These are phyloP conservation scores for Albophoma yamanashiensis DNA, from an alignment of 2,329 filamentous ascomycete species.

Conservation along the genomic window DNA sequence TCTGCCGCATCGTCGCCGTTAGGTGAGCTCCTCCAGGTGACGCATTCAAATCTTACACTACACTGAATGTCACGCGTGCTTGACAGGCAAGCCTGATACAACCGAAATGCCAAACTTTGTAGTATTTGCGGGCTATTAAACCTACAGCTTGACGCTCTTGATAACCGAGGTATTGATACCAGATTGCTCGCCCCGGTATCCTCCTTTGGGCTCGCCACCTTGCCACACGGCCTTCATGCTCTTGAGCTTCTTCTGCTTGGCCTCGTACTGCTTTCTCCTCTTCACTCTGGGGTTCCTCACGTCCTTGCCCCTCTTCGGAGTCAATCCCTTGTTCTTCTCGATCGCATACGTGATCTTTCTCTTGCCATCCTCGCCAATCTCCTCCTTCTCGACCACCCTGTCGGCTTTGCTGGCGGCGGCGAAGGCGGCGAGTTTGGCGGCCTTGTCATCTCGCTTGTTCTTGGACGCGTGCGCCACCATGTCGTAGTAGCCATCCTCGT, in stretches of 20 bases:
- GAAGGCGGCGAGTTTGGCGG: slow-evolving; percentile 42
- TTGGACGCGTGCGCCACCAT: slow-evolving; percentile 63
- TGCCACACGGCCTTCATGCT: slow-evolving; percentile 81
- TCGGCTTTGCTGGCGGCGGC: slow-evolving; percentile 53
- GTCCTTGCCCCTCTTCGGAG: slow-evolving; percentile 85
- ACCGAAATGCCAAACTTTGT: background rate
- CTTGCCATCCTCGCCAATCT: slow-evolving; percentile 74
- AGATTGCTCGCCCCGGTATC: slow-evolving; percentile 84
- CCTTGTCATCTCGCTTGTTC: slow-evolving; percentile 65
- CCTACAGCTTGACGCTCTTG: slow-evolving; percentile 82
- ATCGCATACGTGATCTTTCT: slow-evolving; percentile 89
- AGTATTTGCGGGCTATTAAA: background rate
- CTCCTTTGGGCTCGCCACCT: slow-evolving; percentile 71
- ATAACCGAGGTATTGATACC: slow-evolving; percentile 92
- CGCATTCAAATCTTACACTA: too few relatives aligned
- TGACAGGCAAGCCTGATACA: background rate
- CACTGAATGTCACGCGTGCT: background rate
- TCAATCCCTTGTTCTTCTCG: slow-evolving; percentile 93
- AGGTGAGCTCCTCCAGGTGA: background rate
- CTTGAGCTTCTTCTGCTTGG: slow-evolving; percentile 93
- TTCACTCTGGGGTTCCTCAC: slow-evolving; percentile 92
- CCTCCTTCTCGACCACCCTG: slow-evolving; percentile 53
- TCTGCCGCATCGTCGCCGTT: background rate
- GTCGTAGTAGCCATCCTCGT: slow-evolving; percentile 78
- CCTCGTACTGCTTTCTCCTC: slow-evolving; percentile 93